A percentile compares a stretch with the other conserved stretches of the same genome.
These are phyloP conservation scores for Celoporthe dispersa DNA, from an alignment of 2,329 filamentous ascomycete species.

Conservation along the genomic window DNA sequence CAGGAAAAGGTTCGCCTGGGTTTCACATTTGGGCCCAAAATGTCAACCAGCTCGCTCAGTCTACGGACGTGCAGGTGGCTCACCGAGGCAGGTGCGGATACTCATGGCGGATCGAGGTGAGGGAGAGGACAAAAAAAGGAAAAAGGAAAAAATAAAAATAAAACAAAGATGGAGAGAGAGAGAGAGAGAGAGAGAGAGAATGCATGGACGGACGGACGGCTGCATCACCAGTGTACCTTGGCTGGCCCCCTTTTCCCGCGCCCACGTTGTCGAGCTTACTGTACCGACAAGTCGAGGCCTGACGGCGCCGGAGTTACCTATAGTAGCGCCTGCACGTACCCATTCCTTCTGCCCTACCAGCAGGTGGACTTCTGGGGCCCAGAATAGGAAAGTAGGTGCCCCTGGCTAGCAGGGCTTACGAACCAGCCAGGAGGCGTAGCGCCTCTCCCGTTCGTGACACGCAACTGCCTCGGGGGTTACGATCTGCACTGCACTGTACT, in stretches of 20 bases:
- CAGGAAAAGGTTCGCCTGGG: neutral
- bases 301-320: neutral
- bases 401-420: slow-evolving; percentile 1
- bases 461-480: neutral
- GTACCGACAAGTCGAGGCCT: neutral
- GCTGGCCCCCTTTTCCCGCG: neutral
- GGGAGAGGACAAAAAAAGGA: neutral
- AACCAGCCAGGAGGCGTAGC: neutral
- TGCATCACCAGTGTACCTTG: neutral
- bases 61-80: too few species aligned
- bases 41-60: neutral
- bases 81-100: too few species aligned
- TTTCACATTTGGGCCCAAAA: neutral
- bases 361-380: neutral
- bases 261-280: neutral
- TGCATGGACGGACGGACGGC: neutral
- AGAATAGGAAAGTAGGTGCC: neutral
- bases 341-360: neutral
- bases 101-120: neutral
- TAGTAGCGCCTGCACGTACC: neutral
- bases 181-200: neutral
- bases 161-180: neutral
- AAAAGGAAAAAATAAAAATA: neutral
- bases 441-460: neutral
- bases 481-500: neutral